Conservation (phyloP, 2,329 filamentous ascomycete genomes). For the Aspergillus bombycis region DNA sequence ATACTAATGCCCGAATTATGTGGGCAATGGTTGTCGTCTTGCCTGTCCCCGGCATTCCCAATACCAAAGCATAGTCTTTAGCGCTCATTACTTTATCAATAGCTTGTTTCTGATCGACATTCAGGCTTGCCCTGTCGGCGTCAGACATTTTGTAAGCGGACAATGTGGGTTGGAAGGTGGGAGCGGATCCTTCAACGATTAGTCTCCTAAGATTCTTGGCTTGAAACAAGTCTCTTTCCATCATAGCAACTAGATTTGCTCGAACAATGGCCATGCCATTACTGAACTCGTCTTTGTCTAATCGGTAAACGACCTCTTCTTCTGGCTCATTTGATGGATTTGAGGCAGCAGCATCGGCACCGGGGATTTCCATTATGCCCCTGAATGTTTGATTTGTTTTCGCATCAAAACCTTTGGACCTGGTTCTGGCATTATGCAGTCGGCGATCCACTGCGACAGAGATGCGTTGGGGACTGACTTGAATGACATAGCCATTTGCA, state of each 20-base stretch:
- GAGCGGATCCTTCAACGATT: slow-evolving; percentile 75
- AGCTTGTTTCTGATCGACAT: slow-evolving; percentile 82
- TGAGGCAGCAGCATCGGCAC: slow-evolving; percentile 49
- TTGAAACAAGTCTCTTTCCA: slow-evolving; percentile 75
- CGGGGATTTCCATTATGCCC: slow-evolving; percentile 84
- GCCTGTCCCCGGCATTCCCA: slow-evolving; percentile 97
- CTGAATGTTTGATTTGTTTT: slow-evolving; percentile 80
- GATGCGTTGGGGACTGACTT: slow-evolving; percentile 74
- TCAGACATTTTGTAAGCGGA: slow-evolving; percentile 66
- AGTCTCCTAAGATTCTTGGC: slow-evolving; percentile 74
- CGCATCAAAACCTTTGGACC: slow-evolving; percentile 74
- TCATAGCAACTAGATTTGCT: slow-evolving; percentile 90
- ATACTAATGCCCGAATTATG: slow-evolving; percentile 87
- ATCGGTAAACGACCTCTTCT: slow-evolving; percentile 68
- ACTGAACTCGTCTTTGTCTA: slow-evolving; percentile 98
- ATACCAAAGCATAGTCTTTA: slow-evolving; percentile 91
- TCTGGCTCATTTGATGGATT: slow-evolving; percentile 43
- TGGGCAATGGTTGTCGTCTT: slow-evolving; percentile 98
- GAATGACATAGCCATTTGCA: slow-evolving; percentile 85
- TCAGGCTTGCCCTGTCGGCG: slow-evolving; percentile 65
- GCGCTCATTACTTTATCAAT: slow-evolving; percentile 96
- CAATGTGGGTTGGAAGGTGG: slow-evolving; percentile 69
- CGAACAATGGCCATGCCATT: slow-evolving; percentile 95
- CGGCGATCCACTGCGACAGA: slow-evolving; percentile 88
- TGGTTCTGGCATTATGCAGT: slow-evolving; percentile 81